Percentiles rank a stretch among this genome's conserved stretches.
phyloP scores from a whole-genome alignment of 495 filamentous ascomycete species.

The Chaetomium tenue region DNA sequence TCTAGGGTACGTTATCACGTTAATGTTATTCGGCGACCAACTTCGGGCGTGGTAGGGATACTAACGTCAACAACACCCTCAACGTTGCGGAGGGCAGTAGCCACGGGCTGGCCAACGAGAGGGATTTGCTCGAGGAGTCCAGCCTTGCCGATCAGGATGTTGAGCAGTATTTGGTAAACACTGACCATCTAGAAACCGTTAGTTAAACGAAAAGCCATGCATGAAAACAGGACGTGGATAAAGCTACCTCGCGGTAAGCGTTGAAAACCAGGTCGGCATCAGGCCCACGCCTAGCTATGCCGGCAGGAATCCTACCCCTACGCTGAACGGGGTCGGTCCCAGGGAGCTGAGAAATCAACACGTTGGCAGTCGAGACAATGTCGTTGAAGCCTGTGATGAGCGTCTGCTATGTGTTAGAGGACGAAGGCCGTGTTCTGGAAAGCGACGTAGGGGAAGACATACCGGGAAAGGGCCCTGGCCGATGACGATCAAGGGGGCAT shows the following conservation, averaged over 20 bases:
- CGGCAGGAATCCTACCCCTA: no score
- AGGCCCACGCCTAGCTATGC: no score
- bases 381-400: neutral
- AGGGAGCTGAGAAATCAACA: neutral
- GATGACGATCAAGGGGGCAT: conserved; percentile 29
- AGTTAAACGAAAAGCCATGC: no score
- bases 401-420: no score
- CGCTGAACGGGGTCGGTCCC: neutral
- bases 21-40: no score
- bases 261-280: neutral
- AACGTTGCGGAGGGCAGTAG: neutral
- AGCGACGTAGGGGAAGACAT: neutral
- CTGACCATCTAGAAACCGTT: neutral
- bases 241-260: neutral
- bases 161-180: neutral
- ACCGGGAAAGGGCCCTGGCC: conserved; percentile 34
- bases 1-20: no score
- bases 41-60: no score
- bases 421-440: no score
- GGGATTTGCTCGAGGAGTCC: neutral
- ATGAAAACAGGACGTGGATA: no score
- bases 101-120: neutral
- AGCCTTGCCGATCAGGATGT: conserved; percentile 12
- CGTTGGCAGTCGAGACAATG: neutral
- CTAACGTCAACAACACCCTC: neutral